Base-by-base conservation (phyloP, 2,329 filamentous ascomycete species). In the Byssochlamys sp. region DNA sequence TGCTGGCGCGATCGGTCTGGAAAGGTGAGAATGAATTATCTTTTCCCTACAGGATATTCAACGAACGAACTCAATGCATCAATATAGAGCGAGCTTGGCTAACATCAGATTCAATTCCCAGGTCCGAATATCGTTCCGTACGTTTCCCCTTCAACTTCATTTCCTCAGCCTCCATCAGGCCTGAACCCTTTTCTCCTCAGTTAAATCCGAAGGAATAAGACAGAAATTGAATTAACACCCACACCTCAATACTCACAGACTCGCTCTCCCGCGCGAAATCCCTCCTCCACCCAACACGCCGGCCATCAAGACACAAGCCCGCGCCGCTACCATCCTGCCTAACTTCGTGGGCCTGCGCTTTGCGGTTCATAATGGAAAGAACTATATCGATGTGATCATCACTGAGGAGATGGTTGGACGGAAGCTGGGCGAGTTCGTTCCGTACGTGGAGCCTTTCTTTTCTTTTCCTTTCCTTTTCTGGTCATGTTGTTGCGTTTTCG, bases 381-480 rank as follows among this genome's bases (percentile, higher is more conserved):
- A 82, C 31, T 96, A 96, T 74, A 77, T 87, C 66, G 89, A 94
- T 65, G 81, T 96, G 56, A 81, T 80, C 63, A 88, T 96, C 62
- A 95, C 91, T 14, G 91, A 96, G 72, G 89, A 96, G 69, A 96
- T 96, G 91, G 91, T 96, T 54, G 91, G 91, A 56, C 88, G 94
- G 75, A 96, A 96, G 77, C 80, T 96, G 65, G 91, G 91, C 66
- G 91, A 96, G 76, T 96, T 96, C 73, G 86, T 90, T 61, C 79
- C 84, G 91, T 96, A 83, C 69, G 90, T 84, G 54, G 50, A 50
- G 53, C 24, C 45, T 1, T 49, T 58, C 29, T 56, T 39, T 19
- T 56, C 31, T 50, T 31, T 31, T 10, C 11, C 5, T 6, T 29
- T 29, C 9, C 9, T 9, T 11, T 10, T 1, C 1, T 31, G 29